A percentile compares a stretch with the other conserved stretches of the same genome.
Conservation (phyloP, 2,329 filamentous ascomycete species). For the Fusarium mexicanum region DNA sequence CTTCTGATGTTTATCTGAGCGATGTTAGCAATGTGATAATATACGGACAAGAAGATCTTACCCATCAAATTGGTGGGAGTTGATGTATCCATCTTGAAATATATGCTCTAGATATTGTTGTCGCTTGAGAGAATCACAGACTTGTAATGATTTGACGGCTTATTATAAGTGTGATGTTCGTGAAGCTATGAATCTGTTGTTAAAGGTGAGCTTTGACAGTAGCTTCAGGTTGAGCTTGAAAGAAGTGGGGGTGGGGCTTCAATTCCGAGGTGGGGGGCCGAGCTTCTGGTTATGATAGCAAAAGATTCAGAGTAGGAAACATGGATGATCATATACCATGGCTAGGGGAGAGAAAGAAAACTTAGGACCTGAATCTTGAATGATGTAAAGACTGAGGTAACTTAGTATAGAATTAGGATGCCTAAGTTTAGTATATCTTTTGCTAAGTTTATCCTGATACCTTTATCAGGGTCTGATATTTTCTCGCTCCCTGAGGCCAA, state of each 20-base stretch:
- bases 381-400: too few relatives aligned
- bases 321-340: too few relatives aligned
- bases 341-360: too few relatives aligned
- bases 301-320: background rate
- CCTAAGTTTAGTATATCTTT: too few relatives aligned
- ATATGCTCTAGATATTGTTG: fast-evolving
- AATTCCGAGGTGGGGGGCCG: conserved; percentile 32
- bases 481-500: too few relatives aligned
- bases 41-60: conserved; percentile 26
- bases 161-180: background rate
- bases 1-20: conserved; percentile 55
- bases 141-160: background rate
- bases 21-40: background rate
- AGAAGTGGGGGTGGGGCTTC: conserved; percentile 35
- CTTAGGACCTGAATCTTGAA: too few relatives aligned
- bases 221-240: conserved; percentile 19
- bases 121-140: background rate
- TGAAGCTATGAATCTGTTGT: conserved; percentile 4
- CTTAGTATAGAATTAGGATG: too few relatives aligned
- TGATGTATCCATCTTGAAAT: conserved; percentile 46
- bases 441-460: too few relatives aligned
- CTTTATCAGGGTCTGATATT: too few relatives aligned
- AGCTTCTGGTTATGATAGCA: background rate
- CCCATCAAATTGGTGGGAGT: conserved; percentile 51
- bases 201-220: conserved; percentile 16